These are phyloP conservation scores for Stropharia rugosoannulata DNA, from an alignment of 768 basidiomycete genomes.

Conservation along the genomic window DNA sequence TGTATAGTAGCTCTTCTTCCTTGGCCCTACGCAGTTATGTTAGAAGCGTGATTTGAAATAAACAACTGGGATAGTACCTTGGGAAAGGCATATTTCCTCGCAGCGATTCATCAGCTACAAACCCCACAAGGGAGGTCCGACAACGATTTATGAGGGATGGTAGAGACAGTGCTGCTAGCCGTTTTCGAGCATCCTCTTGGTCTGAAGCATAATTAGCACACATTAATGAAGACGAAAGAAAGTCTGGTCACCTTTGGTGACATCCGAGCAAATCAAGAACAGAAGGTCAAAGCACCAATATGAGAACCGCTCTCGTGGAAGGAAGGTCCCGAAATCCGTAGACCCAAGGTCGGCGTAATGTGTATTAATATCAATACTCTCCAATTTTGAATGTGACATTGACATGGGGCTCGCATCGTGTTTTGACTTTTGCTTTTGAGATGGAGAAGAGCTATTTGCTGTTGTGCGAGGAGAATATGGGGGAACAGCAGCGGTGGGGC, in stretches of 20 bases:
- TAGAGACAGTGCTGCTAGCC: slow-evolving; percentile 73
- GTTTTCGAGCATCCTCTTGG: slow-evolving; percentile 53
- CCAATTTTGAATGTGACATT: slow-evolving; percentile 14
- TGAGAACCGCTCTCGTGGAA: slow-evolving; percentile 82
- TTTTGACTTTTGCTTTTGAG: not conserved
- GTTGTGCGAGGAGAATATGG: slow-evolving; percentile 1
- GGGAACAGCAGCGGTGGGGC: slow-evolving; percentile 9
- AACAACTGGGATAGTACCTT: slow-evolving; percentile 42
- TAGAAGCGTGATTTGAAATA: not conserved
- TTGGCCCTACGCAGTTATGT: slow-evolving; percentile 50
- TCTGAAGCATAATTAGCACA: slow-evolving; percentile 38
- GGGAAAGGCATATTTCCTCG: slow-evolving; percentile 90
- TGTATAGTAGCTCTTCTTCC: slow-evolving; percentile 88
- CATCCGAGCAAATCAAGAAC: slow-evolving; percentile 75
- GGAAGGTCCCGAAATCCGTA: slow-evolving; percentile 52
- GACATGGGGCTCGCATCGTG: not conserved
- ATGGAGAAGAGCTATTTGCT: slow-evolving; percentile 5
- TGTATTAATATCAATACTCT: slow-evolving; percentile 31
- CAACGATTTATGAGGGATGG: slow-evolving; percentile 80
- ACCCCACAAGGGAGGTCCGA: slow-evolving; percentile 61
- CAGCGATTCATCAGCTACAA: slow-evolving; percentile 81
- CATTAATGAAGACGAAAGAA: not conserved
- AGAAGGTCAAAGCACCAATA: slow-evolving; percentile 93
- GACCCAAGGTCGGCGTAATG: slow-evolving; percentile 47
- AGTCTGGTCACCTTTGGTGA: slow-evolving; percentile 50